A percentile compares a stretch with the other conserved stretches of the same genome.
Evolutionary conservation across 192 early-diverging fungal genomes (phyloP).

Genomic region (Backusella morwellensis): DNA sequence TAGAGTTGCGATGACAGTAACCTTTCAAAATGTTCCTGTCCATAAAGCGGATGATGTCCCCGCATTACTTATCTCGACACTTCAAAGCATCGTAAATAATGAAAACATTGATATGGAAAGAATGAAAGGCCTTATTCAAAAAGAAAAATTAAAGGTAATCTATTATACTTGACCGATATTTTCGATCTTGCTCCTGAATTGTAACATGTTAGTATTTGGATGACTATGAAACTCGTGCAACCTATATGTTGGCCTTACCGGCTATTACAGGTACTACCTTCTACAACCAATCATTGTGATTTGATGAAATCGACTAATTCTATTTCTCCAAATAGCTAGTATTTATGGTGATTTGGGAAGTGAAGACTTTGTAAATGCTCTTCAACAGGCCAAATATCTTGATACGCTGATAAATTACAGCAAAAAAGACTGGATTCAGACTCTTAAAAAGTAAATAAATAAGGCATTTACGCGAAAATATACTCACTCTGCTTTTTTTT

Average conservation of each 20-base stretch:
- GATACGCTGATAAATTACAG: conserved; percentile 40
- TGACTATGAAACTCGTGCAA: conserved; percentile 14
- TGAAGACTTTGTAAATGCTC: conserved; percentile 40
- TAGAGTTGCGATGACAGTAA: conserved; percentile 37
- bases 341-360: conserved; percentile 51
- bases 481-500: not conserved
- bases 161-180: not conserved
- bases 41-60: conserved; percentile 44
- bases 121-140: conserved; percentile 47
- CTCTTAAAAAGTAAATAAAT: conserved; percentile 42
- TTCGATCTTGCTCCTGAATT: not conserved
- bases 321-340: conserved; percentile 28
- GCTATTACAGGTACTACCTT: conserved; percentile 14
- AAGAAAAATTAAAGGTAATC: conserved; percentile 44
- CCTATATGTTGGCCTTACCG: conserved; percentile 13
- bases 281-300: not conserved
- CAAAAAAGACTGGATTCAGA: conserved; percentile 44
- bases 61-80: conserved; percentile 38
- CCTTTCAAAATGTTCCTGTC: conserved; percentile 48
- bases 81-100: conserved; percentile 37
- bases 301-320: not conserved
- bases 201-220: conserved; percentile 9
- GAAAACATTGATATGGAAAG: conserved; percentile 54
- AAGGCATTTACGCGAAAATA: not conserved
- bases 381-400: conserved; percentile 42